phyloP scores from a whole-genome alignment of 1,284 basidiomycete genomes.

The Megacollybia platyphylla region DNA sequence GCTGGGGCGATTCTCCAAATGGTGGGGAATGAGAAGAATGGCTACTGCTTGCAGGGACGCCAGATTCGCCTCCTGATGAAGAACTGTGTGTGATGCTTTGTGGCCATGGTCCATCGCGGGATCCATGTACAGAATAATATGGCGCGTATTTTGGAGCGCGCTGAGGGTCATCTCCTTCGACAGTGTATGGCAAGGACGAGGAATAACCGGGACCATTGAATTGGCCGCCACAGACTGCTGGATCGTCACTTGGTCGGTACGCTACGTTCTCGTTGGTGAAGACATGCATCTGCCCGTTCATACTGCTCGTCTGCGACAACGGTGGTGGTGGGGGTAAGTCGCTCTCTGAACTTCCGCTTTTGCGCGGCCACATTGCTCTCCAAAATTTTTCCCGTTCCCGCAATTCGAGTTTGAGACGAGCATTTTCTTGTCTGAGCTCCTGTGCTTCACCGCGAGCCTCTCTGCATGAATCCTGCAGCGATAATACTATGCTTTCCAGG shows the following conservation, averaged over 20 bases:
- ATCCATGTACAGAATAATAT: conserved; percentile 31
- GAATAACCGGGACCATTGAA: conserved; percentile 30
- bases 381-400: conserved; percentile 63
- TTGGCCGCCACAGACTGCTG: conserved; percentile 26
- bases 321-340: conserved; percentile 47
- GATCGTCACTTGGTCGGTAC: conserved; percentile 33
- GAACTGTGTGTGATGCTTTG: conserved; percentile 27
- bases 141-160: conserved; percentile 38
- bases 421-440: conserved; percentile 52
- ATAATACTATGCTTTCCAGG: conserved; percentile 67
- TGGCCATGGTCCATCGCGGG: conserved; percentile 43
- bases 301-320: conserved; percentile 19
- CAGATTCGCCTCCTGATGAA: conserved; percentile 30
- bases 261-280: conserved; percentile 24
- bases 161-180: conserved; percentile 28
- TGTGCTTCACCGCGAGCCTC: conserved; percentile 45
- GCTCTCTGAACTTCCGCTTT: conserved; percentile 35
- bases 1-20: conserved; percentile 43
- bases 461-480: conserved; percentile 68
- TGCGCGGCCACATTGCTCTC: conserved; percentile 53
- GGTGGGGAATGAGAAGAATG: conserved; percentile 39
- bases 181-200: conserved; percentile 30
- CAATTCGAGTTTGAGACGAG: conserved; percentile 45
- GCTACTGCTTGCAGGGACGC: conserved; percentile 23
- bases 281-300: conserved; percentile 16